Base-by-base conservation (phyloP, 768 basidiomycete genomes). In the Saitozyma podzolica region DNA sequence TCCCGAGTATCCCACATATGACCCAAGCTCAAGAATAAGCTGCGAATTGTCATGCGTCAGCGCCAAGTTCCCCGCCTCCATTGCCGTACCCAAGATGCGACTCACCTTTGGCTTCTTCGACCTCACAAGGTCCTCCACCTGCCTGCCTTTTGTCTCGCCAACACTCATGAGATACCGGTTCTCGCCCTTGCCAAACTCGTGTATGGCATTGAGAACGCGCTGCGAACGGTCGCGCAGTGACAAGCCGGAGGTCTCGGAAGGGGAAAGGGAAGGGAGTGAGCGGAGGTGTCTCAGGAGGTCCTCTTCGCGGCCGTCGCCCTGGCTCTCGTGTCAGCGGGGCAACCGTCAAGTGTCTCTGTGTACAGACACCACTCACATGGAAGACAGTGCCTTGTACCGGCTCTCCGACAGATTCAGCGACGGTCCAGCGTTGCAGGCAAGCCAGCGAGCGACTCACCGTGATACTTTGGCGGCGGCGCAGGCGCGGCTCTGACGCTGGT, bases 101-200 rank as follows among this genome's bases (percentile, higher is more conserved):
- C 67, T 60, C 49, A 72, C 74, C 65, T 73, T 74, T 3, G 75
- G 73, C 52, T 74, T 72, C 60, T 60, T 61, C 59, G 75, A 63
- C 56, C 62, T 67, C 55, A 78, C 69, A 19, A 78, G 48, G 42
- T 55, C 68, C 51, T 76, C 73, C 1, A 75, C 70, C 40, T 74
- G 65, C 50, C 61, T 56, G 3, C 72, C 77, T 65, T 78, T 78
- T 49, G 75, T 74, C n/a, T 74, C 73, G 8, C 77, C 77, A 17
- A 78, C 75, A 58, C 72, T 76, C 77, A 78, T 78, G 48, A 78
- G 61, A 59, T 78, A 78, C 40, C 71, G 61, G 50, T 77, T 77
- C 66, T 73, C 70, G 40, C 66, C 62, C 62, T 78, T 76, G 3
- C 75, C 77, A 54, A 75, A 78, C 50, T 75, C 69, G 56, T 78